phyloP scores from a whole-genome alignment of 345 rosid genomes.

The Aegle marmelos region DNA sequence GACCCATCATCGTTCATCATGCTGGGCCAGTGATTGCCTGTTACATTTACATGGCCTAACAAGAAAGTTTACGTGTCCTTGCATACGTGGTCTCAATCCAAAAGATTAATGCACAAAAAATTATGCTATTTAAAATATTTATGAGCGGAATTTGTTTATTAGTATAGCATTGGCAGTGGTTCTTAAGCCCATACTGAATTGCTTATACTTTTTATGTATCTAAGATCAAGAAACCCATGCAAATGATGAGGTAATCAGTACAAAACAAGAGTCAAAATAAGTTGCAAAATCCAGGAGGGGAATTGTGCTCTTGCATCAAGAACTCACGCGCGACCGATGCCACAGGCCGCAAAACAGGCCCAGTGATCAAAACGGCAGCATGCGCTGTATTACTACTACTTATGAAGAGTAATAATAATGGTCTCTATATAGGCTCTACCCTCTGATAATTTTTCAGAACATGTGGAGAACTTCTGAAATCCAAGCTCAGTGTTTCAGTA shows the following conservation, averaged over 20 bases:
- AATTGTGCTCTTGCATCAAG: constrained; percentile 8
- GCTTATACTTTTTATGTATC: constrained; percentile 9
- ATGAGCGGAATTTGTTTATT: background rate
- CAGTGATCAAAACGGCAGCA: constrained; percentile 1
- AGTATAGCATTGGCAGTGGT: background rate
- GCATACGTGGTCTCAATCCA: background rate
- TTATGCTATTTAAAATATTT: background rate
- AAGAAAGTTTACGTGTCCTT: background rate
- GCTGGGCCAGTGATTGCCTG: background rate
- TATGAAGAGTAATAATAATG: background rate
- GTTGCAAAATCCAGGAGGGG: background rate
- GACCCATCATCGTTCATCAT: background rate
- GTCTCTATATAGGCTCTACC: background rate
- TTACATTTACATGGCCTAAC: background rate
- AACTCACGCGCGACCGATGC: constrained; percentile 16
- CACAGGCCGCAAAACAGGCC: constrained; percentile 20
- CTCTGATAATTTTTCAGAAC: background rate
- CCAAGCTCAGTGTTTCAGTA: background rate
- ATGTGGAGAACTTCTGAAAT: background rate
- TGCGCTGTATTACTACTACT: background rate
- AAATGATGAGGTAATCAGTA: constrained; percentile 47
- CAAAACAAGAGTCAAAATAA: constrained; percentile 38
- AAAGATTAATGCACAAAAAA: background rate
- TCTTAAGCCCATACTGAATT: constrained; percentile 27
- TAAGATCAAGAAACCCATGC: constrained; percentile 25